Percentiles rank a stretch among this genome's conserved stretches.
These are phyloP conservation scores for Gliomastix tumulicola DNA, from an alignment of 2,329 filamentous ascomycete species.

Conservation along the genomic window DNA sequence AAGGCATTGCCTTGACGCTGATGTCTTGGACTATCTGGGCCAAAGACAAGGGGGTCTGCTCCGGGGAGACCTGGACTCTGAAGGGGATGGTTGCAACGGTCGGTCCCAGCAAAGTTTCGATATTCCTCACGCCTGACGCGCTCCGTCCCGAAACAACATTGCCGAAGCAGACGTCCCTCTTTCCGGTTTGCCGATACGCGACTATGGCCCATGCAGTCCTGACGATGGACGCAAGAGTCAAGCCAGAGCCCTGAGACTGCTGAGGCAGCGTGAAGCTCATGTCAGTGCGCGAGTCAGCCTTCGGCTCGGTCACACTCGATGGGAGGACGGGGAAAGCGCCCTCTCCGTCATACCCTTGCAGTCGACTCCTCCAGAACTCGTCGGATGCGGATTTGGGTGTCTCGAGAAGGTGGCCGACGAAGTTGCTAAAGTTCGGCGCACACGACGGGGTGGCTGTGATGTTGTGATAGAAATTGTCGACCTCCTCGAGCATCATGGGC, in stretches of 20 bases:
- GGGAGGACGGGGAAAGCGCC: slow-evolving; percentile 5
- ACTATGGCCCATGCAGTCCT: too few species aligned
- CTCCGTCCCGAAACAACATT: slow-evolving; percentile 10
- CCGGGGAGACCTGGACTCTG: slow-evolving; percentile 14
- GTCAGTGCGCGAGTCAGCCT: too few species aligned
- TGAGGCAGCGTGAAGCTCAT: too few species aligned
- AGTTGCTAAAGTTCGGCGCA: slow-evolving; percentile 30
- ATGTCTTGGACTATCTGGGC: slow-evolving; percentile 7
- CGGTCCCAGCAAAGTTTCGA: slow-evolving; percentile 12
- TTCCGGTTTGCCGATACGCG: too few species aligned
- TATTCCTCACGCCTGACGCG: slow-evolving; percentile 7
- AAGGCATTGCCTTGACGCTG: slow-evolving; percentile 6
- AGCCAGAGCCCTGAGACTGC: too few species aligned
- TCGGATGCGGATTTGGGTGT: slow-evolving; percentile 24
- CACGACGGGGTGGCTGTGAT: background rate
- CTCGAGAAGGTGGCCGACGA: too few species aligned
- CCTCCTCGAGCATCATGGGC: background rate
- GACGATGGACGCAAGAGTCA: too few species aligned
- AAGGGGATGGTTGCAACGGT: slow-evolving; percentile 13
- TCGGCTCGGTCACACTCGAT: too few species aligned
- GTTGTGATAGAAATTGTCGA: too few species aligned
- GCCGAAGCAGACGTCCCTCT: background rate
- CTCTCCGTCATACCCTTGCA: background rate
- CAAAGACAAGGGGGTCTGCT: slow-evolving; percentile 26
- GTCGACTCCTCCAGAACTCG: slow-evolving; percentile 27